Conservation (phyloP, 805 yeast genomes). For the Metschnikowia amazonensis region DNA sequence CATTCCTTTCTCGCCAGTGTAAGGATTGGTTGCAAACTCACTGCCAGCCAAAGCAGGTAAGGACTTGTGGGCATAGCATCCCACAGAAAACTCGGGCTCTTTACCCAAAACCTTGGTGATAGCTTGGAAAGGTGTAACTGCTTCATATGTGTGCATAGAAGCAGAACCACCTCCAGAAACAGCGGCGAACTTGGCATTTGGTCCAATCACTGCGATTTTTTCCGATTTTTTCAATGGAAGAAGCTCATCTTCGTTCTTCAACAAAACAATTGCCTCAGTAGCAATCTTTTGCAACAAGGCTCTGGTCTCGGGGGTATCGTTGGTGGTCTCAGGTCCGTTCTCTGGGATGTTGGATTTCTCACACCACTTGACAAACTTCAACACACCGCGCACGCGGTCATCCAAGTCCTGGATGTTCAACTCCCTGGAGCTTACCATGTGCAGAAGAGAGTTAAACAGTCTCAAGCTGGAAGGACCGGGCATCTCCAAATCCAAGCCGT, state of each 20-base stretch:
- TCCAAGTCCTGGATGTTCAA: constrained; percentile 24
- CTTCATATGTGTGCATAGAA: constrained; percentile 45
- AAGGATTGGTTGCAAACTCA: constrained; percentile 17
- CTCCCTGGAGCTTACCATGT: constrained; percentile 26
- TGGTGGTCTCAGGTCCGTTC: constrained; percentile 21
- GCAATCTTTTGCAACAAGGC: constrained; percentile 21
- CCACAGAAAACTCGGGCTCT: constrained; percentile 26
- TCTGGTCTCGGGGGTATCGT: constrained; percentile 25
- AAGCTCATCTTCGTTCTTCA: constrained; percentile 48
- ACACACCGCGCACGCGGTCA: constrained; percentile 26
- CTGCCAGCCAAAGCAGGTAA: constrained; percentile 29
- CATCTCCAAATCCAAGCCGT: constrained; percentile 35
- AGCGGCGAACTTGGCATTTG: constrained; percentile 49
- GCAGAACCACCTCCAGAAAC: constrained; percentile 66
- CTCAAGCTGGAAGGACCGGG: constrained; percentile 31
- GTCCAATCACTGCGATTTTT: constrained; percentile 53
- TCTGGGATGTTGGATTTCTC: constrained; percentile 21
- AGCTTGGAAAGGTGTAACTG: constrained; percentile 47
- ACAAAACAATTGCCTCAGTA: constrained; percentile 50
- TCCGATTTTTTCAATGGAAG: constrained; percentile 46
- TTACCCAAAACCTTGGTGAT: constrained; percentile 31
- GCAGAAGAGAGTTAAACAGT: constrained; percentile 15
- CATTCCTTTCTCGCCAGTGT: constrained; percentile 26
- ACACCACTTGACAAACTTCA: constrained; percentile 26
- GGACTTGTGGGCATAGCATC: constrained; percentile 31